phyloP scores from a whole-genome alignment of 805 yeast species.

The Sungouiozyma ichnusensis region DNA sequence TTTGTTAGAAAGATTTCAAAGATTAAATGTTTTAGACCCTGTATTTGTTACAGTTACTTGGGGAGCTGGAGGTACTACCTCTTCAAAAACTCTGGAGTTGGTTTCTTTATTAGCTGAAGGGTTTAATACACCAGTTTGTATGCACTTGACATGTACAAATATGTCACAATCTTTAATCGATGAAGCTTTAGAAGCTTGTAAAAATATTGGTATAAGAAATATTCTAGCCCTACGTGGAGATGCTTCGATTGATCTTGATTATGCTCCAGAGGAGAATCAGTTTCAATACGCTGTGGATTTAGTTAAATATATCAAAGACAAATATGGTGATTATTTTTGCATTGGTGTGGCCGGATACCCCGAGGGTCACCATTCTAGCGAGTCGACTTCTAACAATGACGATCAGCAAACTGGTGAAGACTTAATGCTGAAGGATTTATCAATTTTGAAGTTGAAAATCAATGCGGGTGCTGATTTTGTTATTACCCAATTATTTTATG shows the following conservation, averaged over 20 bases:
- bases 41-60: slow-evolving; percentile 88
- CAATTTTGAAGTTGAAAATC: slow-evolving; percentile 71
- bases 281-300: slow-evolving; percentile 79
- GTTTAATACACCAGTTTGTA: slow-evolving; percentile 76
- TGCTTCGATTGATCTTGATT: slow-evolving; percentile 61
- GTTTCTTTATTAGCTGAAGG: slow-evolving; percentile 69
- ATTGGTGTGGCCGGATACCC: slow-evolving; percentile 97
- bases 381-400: neutral
- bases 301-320: slow-evolving; percentile 61
- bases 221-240: slow-evolving; percentile 93
- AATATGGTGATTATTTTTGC: slow-evolving; percentile 75
- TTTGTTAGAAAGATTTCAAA: slow-evolving; percentile 70
- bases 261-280: slow-evolving; percentile 34
- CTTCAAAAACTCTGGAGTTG: slow-evolving; percentile 73
- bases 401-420: slow-evolving; percentile 27
- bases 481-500: slow-evolving; percentile 85
- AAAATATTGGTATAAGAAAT: slow-evolving; percentile 69
- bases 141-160: slow-evolving; percentile 94
- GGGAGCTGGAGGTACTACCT: slow-evolving; percentile 98
- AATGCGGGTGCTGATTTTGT: slow-evolving; percentile 93
- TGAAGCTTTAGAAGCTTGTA: slow-evolving; percentile 62
- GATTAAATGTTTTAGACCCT: slow-evolving; percentile 85
- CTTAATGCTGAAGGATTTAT: slow-evolving; percentile 45
- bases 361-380: slow-evolving; percentile 58
- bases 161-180: slow-evolving; percentile 72